Evolutionary conservation across 345 rosid species (phyloP).

Genomic region (Bruguiera parviflora): DNA sequence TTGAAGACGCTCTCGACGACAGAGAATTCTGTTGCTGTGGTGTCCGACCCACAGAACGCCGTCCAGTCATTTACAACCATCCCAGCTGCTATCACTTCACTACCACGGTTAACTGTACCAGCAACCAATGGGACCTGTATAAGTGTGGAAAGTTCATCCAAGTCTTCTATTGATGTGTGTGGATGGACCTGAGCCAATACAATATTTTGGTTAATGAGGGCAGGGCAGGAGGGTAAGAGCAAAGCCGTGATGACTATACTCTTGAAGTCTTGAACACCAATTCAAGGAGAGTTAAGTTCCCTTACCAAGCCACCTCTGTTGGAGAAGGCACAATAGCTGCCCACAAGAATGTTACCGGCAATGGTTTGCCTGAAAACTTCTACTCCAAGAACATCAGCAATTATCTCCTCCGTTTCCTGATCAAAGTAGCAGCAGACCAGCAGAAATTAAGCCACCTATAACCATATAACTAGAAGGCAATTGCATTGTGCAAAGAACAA

Average conservation of each 20-base stretch:
- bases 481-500: too few relatives aligned
- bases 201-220: not conserved
- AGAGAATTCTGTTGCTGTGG: slow-evolving; percentile 87
- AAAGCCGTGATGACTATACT: too few relatives aligned
- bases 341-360: slow-evolving; percentile 89
- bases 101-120: slow-evolving; percentile 24
- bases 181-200: slow-evolving; percentile 68
- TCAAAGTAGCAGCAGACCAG: not conserved
- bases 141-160: slow-evolving; percentile 91
- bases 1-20: slow-evolving; percentile 87
- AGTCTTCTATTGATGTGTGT: slow-evolving; percentile 86
- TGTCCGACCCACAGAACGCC: slow-evolving; percentile 86
- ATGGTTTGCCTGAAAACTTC: slow-evolving; percentile 95
- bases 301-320: slow-evolving; percentile 92
- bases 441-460: not conserved
- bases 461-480: too few relatives aligned
- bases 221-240: not conserved
- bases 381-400: slow-evolving; percentile 92
- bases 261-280: not conserved
- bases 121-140: slow-evolving; percentile 55
- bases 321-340: slow-evolving; percentile 84
- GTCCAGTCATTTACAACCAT: slow-evolving; percentile 90
- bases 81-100: slow-evolving; percentile 59
- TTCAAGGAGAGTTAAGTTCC: not conserved
- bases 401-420: slow-evolving; percentile 87